A percentile compares a stretch with the other conserved stretches of the same genome.
Evolutionary conservation across 2,329 filamentous ascomycete genomes (phyloP).

Genomic region (Fusarium robinianum): DNA sequence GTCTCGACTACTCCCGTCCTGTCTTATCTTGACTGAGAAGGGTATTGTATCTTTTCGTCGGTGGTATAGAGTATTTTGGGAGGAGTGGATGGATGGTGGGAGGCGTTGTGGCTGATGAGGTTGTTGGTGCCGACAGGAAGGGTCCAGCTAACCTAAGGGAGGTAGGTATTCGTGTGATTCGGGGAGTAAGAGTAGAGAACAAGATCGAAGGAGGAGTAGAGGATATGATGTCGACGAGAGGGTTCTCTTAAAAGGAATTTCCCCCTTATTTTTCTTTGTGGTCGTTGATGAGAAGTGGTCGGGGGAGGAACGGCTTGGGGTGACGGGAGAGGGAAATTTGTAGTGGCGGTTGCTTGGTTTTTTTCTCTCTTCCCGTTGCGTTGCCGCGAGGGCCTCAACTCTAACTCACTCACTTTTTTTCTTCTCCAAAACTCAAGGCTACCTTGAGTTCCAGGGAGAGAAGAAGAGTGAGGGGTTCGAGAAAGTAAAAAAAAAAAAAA

Average conservation of each 20-base stretch:
- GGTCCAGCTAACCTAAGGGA: no score
- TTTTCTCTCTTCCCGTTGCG: no score
- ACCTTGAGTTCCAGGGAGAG: no score
- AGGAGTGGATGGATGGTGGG: no score
- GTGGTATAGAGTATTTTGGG: slow-evolving; percentile 1
- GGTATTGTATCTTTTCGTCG: slow-evolving; percentile 17
- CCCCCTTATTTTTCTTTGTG: slow-evolving; percentile 1
- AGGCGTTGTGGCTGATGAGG: slow-evolving; percentile 21
- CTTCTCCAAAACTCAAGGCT: no score
- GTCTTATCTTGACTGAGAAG: slow-evolving; percentile 14
- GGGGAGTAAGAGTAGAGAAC: slow-evolving; percentile 20
- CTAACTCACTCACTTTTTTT: neutral
- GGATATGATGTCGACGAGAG: slow-evolving; percentile 1
- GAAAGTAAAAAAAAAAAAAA: neutral
- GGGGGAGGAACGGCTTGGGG: slow-evolving; percentile 12
- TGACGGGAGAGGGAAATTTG: neutral
- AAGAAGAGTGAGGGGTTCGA: neutral
- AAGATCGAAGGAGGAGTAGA: slow-evolving; percentile 16
- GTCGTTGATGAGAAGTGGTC: slow-evolving; percentile 1
- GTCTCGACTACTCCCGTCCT: slow-evolving; percentile 10
- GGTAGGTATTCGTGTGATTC: no score
- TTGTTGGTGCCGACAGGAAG: slow-evolving; percentile 16
- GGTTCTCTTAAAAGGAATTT: no score
- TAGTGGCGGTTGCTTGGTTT: no score
- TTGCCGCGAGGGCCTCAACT: neutral